Base-by-base conservation (phyloP, 2,329 filamentous ascomycete genomes). In the Aspergillus pseudonomiae region DNA sequence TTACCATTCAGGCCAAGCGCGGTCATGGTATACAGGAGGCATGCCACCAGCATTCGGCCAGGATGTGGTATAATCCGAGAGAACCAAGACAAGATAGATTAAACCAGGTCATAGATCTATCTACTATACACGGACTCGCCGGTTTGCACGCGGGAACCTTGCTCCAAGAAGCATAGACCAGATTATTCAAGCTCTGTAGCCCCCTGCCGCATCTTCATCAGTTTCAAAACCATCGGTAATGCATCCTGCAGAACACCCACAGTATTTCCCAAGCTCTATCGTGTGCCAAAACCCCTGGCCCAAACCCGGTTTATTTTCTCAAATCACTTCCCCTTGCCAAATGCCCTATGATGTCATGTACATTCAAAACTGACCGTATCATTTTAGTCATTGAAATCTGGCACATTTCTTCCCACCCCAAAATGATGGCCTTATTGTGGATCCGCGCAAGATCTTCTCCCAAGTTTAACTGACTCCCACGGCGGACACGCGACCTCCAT, bases 301-400 rank as follows among this genome's bases (percentile, higher is more conserved):
- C n/a, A 19, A 32, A 26, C 10, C 48, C 48, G 28, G 48, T 28
- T 52, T 52, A 32, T 52, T 52, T 32, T 32, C 48, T 52, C 46
- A 28, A 50, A 50, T 28, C 24, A 30, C 46, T 19, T 4, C 34
- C 26, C 46, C 43, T n/a, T 19, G 16, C 26, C 26, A 58, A 21
- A 58, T 58, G 5, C 36, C 9, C 41, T 32, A 58, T 43, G 39
- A 58, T 46, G 41, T 32, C 56, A 50, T 50, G 5, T 50, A 50
- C 30, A 30, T 50, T 10, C 14, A 41, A 41, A 28, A 7, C 5
- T 48, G 24, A 28, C 46, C 46, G 26, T 16, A 50, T 14, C 24
- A 30, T 10, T 50, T 50, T 28, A 50, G 26, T 50, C 19, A 50
- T 50, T 19, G 26, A 30, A 50, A 50, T 12, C 21, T 50, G 46